Evolutionary conservation across 371 early-diverging fungal genomes (phyloP).

Genomic region (Mortierella sp.): DNA sequence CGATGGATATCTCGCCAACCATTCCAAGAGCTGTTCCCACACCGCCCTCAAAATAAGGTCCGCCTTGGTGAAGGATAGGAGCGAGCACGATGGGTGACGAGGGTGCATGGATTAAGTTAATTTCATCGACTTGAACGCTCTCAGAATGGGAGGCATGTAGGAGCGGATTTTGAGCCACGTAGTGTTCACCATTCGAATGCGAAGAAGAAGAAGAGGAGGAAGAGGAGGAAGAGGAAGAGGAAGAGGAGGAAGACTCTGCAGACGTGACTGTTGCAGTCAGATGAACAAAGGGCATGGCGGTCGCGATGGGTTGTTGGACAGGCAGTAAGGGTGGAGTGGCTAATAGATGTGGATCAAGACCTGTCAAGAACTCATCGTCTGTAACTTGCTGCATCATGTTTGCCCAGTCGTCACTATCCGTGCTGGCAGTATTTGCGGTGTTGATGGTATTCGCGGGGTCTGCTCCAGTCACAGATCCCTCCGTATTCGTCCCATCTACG

Average conservation of each 20-base stretch:
- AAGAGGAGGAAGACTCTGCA: neutral
- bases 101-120: neutral
- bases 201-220: neutral
- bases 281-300: constrained; percentile 43
- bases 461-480: constrained; percentile 13
- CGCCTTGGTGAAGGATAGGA: neutral
- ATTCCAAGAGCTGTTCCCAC: neutral
- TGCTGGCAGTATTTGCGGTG: constrained; percentile 23
- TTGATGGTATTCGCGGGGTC: constrained; percentile 19
- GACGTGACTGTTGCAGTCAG: constrained; percentile 8
- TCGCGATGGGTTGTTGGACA: constrained; percentile 40
- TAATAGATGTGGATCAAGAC: constrained; percentile 17
- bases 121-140: neutral
- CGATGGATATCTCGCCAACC: neutral
- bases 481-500: constrained; percentile 3
- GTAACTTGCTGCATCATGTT: constrained; percentile 32
- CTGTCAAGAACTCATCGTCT: constrained; percentile 21
- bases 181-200: neutral
- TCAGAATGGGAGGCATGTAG: neutral
- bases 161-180: neutral
- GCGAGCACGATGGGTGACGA: constrained; percentile 10
- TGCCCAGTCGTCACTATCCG: constrained; percentile 28
- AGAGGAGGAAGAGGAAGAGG: too few relatives aligned
- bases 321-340: constrained; percentile 36
- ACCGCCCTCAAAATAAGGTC: neutral